Evolutionary conservation across 2,329 filamentous ascomycete species (phyloP), one percentile per base, ranked within the genome.

Genomic region (Paraconiothyrium brasiliense): DNA sequence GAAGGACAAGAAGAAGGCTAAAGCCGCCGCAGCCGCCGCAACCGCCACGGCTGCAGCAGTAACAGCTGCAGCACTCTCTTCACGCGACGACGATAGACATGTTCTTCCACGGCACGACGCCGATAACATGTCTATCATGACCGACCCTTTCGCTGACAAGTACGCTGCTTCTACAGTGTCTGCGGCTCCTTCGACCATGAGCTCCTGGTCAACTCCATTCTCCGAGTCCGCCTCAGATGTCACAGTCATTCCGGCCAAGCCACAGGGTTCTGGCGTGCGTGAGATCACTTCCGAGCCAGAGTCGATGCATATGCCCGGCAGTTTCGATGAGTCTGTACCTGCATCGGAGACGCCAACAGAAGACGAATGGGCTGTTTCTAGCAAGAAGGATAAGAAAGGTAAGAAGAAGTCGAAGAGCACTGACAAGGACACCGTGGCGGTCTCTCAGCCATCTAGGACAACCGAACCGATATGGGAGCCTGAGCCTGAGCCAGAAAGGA

Each of bases 241-340:
- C 54, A 76, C 76, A n/a, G 66, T 71, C 9, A 73, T 70, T 6
- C 61, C 58, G 1, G 48, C 62, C 13, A 75, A 67, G 62, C 74
- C 66, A 57, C 68, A 60, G 30, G 78, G 76, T 20, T 79, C 80
- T 63, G 74, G 82, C 16, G 76, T 76, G 62, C 68, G 66, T 59
- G 67, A 77, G 66, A 50, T 69, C 63, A 65, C 69, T 57, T 80
- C 82, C 20, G 88, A 89, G 3, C 85, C 87, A 3, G 89, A 89
- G 68, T 85, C 86, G 14, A 72, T 82, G 47, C 83, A 86, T 59
- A 86, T 90, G 76, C 89, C 90, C 27, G 90, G 90, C 22, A 80
- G 84, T 10, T 93, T 91, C 63, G 75, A 82, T 46, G 80, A 82
- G 47, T 79, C 63, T 9, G 44, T 71, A 67, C 54, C 70, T 69